These are phyloP conservation scores for Cytidiella melzeri DNA, from an alignment of 768 basidiomycete genomes.

Conservation along the genomic window DNA sequence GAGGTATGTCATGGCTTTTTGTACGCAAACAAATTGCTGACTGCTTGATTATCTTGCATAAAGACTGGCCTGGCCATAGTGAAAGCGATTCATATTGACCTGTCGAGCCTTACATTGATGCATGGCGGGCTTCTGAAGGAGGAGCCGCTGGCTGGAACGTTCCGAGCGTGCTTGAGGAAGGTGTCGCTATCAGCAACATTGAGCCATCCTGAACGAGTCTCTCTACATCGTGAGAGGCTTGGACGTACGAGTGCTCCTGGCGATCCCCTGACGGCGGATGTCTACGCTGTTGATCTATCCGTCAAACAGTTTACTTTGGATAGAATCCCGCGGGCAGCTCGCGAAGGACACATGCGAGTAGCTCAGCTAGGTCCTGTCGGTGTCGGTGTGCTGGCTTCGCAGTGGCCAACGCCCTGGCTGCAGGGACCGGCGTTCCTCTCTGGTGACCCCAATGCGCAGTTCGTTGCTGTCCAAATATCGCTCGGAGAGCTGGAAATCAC, in stretches of 20 bases:
- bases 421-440: constrained; percentile 40
- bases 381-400: constrained; percentile 39
- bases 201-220: constrained; percentile 39
- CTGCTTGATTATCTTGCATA: neutral
- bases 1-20: constrained; percentile 12
- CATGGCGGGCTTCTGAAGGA: constrained; percentile 26
- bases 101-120: constrained; percentile 43
- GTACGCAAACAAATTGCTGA: neutral
- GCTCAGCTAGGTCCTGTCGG: constrained; percentile 35
- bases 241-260: constrained; percentile 34
- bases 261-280: constrained; percentile 37
- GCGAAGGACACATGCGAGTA: constrained; percentile 29
- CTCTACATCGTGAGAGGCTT: constrained; percentile 46
- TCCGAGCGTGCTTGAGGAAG: constrained; percentile 38
- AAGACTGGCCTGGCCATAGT: constrained; percentile 46
- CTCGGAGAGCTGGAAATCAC: constrained; percentile 40
- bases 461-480: constrained; percentile 35
- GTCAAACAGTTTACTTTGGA: constrained; percentile 41
- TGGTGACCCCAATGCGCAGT: constrained; percentile 54
- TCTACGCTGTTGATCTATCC: constrained; percentile 41
- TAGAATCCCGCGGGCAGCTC: constrained; percentile 25
- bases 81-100: constrained; percentile 34
- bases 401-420: constrained; percentile 61
- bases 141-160: constrained; percentile 27
- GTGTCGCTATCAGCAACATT: constrained; percentile 36